Evolutionary conservation across 169 alveolate genomes (phyloP).

Genomic region (Cryptosporidium bovis): DNA sequence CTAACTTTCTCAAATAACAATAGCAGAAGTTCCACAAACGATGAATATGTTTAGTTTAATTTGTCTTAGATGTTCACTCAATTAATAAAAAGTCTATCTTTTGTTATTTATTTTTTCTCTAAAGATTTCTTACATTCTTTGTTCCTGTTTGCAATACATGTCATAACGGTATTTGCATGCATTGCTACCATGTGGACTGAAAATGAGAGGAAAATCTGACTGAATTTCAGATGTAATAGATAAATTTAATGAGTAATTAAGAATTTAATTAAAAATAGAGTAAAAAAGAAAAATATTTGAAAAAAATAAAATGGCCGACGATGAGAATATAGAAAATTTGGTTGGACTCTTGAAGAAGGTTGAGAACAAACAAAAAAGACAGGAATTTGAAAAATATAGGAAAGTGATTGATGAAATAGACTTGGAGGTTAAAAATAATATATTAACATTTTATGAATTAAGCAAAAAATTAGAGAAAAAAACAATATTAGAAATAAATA

Average conservation of each 20-base stretch:
- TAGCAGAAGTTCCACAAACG: background rate
- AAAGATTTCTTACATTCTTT: background rate
- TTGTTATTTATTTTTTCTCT: constrained; percentile 12
- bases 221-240: background rate
- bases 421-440: constrained; percentile 2
- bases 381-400: constrained; percentile 45
- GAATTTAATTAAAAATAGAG: background rate
- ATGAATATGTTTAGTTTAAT: constrained; percentile 5
- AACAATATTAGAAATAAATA: constrained; percentile 15
- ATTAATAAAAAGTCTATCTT: background rate
- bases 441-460: constrained; percentile 12
- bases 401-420: constrained; percentile 14
- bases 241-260: background rate
- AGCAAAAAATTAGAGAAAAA: constrained; percentile 23
- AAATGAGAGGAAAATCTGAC: background rate
- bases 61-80: background rate
- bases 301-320: constrained; percentile 38
- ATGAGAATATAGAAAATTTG: constrained; percentile 57
- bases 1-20: background rate
- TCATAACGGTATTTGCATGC: constrained; percentile 60
- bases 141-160: constrained; percentile 2
- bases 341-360: constrained; percentile 58
- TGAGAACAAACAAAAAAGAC: constrained; percentile 42
- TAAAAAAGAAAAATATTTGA: background rate
- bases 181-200: constrained; percentile 10